These are phyloP conservation scores for Dichotomocladium elegans DNA, from an alignment of 371 early-diverging fungal species.

Conservation along the genomic window DNA sequence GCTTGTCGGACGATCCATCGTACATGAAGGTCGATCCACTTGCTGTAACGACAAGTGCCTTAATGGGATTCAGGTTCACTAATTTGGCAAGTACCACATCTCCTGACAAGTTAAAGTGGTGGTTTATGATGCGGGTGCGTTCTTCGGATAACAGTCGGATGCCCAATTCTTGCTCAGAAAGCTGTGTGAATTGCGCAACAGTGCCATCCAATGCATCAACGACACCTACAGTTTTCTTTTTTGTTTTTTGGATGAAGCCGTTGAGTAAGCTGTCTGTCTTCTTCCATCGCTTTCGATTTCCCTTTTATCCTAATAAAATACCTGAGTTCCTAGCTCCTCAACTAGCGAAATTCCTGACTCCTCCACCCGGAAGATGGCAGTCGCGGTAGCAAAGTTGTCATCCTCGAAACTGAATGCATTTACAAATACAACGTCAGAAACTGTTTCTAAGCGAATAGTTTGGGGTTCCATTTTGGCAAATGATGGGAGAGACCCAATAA, in stretches of 20 bases:
- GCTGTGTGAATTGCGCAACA: conserved; percentile 1
- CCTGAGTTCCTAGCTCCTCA: conserved; percentile 23
- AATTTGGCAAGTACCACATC: conserved; percentile 27
- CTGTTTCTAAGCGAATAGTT: conserved; percentile 1
- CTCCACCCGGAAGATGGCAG: conserved; percentile 18
- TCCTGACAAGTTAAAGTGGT: conserved; percentile 42
- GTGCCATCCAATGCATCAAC: conserved; percentile 13
- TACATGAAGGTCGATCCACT: conserved; percentile 59
- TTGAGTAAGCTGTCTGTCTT: neutral
- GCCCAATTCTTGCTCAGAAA: conserved; percentile 5
- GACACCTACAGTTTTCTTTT: conserved; percentile 11
- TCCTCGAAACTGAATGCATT: conserved; percentile 3
- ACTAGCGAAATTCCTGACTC: conserved; percentile 6
- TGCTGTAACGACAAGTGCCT: conserved; percentile 43
- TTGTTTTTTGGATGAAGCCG: neutral
- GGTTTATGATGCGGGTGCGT: neutral
- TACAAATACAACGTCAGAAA: neutral
- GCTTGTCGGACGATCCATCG: conserved; percentile 21
- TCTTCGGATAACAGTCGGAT: conserved; percentile 4
- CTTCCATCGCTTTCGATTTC: too few species aligned
- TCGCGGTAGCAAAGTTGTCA: conserved; percentile 2
- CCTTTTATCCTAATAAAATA: conserved; percentile 8
- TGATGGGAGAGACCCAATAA: conserved; percentile 6
- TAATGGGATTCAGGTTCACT: conserved; percentile 15
- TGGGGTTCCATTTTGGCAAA: conserved; percentile 6